Percentiles rank a stretch among this genome's conserved stretches.
phyloP scores from a whole-genome alignment of 176 grass and related monocot genomes.

The Dendrocalamus sinicus region DNA sequence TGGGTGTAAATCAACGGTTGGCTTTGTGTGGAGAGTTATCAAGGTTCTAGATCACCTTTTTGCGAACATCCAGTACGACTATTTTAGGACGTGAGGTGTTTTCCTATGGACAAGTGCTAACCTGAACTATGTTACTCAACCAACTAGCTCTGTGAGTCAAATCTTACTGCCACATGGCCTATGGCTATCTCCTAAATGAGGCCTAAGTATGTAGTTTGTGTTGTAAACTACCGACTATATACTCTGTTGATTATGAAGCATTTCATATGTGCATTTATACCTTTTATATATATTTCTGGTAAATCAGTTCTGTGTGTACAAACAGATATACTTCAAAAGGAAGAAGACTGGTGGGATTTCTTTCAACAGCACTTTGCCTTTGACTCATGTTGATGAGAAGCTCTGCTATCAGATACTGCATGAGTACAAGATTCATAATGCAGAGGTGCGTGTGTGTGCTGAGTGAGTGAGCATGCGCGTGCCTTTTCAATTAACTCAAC shows the following conservation, averaged over 20 bases:
- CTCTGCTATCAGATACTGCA: conserved; percentile 98
- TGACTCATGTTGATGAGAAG: conserved; percentile 97
- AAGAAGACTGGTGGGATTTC: conserved; percentile 98
- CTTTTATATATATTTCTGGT: background rate
- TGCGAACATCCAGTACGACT: background rate
- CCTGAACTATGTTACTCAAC: conserved; percentile 10
- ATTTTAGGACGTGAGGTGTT: background rate
- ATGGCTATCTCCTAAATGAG: conserved; percentile 17
- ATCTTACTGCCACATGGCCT: background rate
- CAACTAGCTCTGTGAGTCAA: conserved; percentile 17
- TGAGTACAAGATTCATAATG: conserved; percentile 99
- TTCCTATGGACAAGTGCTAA: background rate
- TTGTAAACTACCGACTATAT: background rate
- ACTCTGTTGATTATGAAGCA: background rate
- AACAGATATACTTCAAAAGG: conserved; percentile 98
- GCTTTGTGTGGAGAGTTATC: background rate
- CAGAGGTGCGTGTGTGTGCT: conserved; percentile 55
- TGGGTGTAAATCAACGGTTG: background rate
- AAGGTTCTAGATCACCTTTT: conserved; percentile 1
- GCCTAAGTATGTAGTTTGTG: conserved; percentile 12
- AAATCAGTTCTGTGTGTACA: conserved; percentile 18
- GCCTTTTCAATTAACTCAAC: conserved; percentile 16
- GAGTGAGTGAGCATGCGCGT: background rate
- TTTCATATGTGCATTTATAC: conserved; percentile 12
- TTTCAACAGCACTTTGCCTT: conserved; percentile 78